Conservation (phyloP, 2,329 filamentous ascomycete genomes). For the Rhynchosporium agropyri region DNA sequence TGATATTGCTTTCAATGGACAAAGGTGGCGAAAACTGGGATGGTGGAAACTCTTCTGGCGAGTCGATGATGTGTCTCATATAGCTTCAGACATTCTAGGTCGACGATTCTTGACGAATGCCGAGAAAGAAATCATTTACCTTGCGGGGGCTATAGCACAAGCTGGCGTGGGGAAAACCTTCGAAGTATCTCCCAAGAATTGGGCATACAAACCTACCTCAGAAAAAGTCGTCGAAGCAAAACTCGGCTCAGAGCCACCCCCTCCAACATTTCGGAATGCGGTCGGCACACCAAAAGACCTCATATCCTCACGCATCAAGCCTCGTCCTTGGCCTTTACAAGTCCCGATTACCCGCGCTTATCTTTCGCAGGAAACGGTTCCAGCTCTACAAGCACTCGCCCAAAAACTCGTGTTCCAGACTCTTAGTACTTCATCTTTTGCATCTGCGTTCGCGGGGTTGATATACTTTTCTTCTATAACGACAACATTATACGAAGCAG, state of each 20-base stretch:
- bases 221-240: slow-evolving; percentile 13
- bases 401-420: slow-evolving; percentile 77
- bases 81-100: slow-evolving; percentile 76
- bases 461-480: slow-evolving; percentile 59
- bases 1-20: slow-evolving; percentile 74
- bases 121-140: slow-evolving; percentile 80
- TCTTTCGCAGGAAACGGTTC: slow-evolving; percentile 67
- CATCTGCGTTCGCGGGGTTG: slow-evolving; percentile 55
- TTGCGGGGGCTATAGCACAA: slow-evolving; percentile 75
- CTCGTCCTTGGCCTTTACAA: slow-evolving; percentile 67
- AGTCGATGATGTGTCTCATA: slow-evolving; percentile 86
- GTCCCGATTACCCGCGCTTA: slow-evolving; percentile 72
- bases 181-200: slow-evolving; percentile 24
- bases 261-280: slow-evolving; percentile 32
- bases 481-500: slow-evolving; percentile 60
- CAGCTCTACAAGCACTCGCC: slow-evolving; percentile 70
- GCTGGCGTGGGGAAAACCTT: slow-evolving; percentile 50
- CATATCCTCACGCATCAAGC: slow-evolving; percentile 22
- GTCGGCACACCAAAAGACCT: slow-evolving; percentile 29
- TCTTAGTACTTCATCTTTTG: slow-evolving; percentile 66
- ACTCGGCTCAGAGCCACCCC: slow-evolving; percentile 27
- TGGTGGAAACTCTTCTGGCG: slow-evolving; percentile 98
- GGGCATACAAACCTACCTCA: slow-evolving; percentile 36
- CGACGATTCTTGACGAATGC: slow-evolving; percentile 76
- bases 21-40: slow-evolving; percentile 74